Percentiles rank a stretch among this genome's conserved stretches.
Evolutionary conservation across 2,329 filamentous ascomycete genomes (phyloP).

Genomic region (Plenodomus tracheiphilus): DNA sequence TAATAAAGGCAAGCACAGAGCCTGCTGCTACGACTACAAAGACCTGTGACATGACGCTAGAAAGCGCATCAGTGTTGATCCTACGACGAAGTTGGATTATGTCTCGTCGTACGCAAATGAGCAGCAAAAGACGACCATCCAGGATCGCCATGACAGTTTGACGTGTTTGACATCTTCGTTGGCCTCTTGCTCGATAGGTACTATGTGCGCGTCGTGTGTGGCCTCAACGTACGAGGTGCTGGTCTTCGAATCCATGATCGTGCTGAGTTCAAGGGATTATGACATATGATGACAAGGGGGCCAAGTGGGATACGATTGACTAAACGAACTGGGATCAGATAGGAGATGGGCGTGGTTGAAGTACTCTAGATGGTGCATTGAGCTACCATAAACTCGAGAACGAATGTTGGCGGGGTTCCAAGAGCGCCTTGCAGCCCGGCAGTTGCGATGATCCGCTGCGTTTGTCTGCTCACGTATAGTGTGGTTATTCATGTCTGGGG

Average conservation of each 20-base stretch:
- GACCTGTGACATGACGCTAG: constrained; percentile 56
- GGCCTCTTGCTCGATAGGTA: constrained; percentile 35
- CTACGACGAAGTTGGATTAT: constrained; percentile 11
- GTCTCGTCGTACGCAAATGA: constrained; percentile 48
- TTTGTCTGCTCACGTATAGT: not conserved
- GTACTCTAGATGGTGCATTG: not conserved
- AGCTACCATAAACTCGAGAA: not conserved
- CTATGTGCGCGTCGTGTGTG: constrained; percentile 18
- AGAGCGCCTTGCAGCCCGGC: constrained; percentile 14
- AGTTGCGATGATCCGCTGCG: constrained; percentile 6
- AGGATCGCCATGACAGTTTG: constrained; percentile 59
- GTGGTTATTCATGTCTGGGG: not conserved
- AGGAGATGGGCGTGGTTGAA: not conserved
- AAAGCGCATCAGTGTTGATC: constrained; percentile 8
- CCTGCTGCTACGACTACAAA: constrained; percentile 61
- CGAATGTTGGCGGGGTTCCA: constrained; percentile 1
- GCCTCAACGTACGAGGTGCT: constrained; percentile 17
- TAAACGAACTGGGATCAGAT: not conserved
- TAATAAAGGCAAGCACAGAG: constrained; percentile 60
- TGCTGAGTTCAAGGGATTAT: not conserved
- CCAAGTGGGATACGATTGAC: not conserved
- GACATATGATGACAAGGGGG: not conserved
- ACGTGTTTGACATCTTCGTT: constrained; percentile 45
- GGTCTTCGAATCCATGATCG: constrained; percentile 24
- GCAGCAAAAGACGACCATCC: constrained; percentile 55